Evolutionary conservation across 176 grass and related monocot species (phyloP), one percentile per base, ranked within the genome.

Genomic region (Cenchrus fungigraminus): DNA sequence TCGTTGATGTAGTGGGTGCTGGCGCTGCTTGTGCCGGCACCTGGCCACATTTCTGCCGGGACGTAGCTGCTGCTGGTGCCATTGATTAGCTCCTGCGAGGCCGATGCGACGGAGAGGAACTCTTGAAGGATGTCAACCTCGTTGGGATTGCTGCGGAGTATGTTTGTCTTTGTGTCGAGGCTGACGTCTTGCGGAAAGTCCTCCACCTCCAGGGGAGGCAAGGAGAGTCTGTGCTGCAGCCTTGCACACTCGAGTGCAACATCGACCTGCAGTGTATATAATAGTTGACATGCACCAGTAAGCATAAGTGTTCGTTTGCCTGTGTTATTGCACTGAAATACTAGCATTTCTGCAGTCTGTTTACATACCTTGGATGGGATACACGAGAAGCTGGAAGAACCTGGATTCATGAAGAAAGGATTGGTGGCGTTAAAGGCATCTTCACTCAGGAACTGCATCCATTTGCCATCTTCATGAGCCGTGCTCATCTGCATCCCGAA

Each of bases 161-260:
- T 74, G 37, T 44, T 81, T 5, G 49, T 73, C 55, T 98, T 95
- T 1, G 88, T 70, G 46, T 96, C 78, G 1, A 80, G 76, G 66
- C 92, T 75, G 40, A 85, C 76, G 17, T 90, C 44, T 3, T 78
- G 89, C 0, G 89, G 91, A 52, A 99, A 99, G 47, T 99, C 94
- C 58, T 97, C 93, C 42, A 87, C 91, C 68, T 91, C 90, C 79
- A 97, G 78, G 4, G 90, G 90, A 57, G 97, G 97, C 76, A 99
- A 82, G 37, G 92, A 74, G 59, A 99, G 84, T 86, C 93, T 94
- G 43, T 96, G 91, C 67, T 99, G 93, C 79, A 99, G 79, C 91
- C 97, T 92, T 79, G 90, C 90, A 84, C 97, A 96, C 60, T 96
- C 91, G 79, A 96, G 83, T 61, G 94, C 93, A 32, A 96, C 92